These are phyloP conservation scores for Yarrowia sp. DNA, from an alignment of 805 yeast genomes.

Conservation along the genomic window DNA sequence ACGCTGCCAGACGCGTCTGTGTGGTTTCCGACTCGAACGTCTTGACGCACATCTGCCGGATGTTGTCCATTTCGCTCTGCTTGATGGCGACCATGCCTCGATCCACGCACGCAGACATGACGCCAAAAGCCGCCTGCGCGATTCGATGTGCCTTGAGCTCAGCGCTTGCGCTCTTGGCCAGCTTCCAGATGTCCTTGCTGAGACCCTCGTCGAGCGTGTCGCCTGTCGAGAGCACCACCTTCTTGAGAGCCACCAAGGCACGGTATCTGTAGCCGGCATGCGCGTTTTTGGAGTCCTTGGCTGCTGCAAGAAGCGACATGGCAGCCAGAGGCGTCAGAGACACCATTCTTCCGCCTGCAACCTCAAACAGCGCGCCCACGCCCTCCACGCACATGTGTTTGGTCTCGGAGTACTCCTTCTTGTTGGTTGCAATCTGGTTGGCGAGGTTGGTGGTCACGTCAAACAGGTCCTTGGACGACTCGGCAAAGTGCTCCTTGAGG, in stretches of 20 bases:
- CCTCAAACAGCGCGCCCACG: slow-evolving; percentile 34
- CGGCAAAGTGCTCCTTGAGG: slow-evolving; percentile 14
- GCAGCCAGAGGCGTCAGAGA: slow-evolving; percentile 39
- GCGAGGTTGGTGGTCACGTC: slow-evolving; percentile 14
- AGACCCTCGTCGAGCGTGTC: slow-evolving; percentile 38
- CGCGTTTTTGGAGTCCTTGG: slow-evolving; percentile 32
- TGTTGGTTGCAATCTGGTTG: slow-evolving; percentile 12
- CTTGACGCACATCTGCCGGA: slow-evolving; percentile 32
- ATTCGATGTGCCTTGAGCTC: slow-evolving; percentile 37
- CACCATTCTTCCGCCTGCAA: slow-evolving; percentile 36
- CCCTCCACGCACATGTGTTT: slow-evolving; percentile 35
- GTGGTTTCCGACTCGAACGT: slow-evolving; percentile 32
- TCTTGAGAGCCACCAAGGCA: slow-evolving; percentile 32
- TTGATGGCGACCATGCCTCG: slow-evolving; percentile 32
- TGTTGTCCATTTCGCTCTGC: slow-evolving; percentile 36
- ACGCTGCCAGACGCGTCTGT: slow-evolving; percentile 36
- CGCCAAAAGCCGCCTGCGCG: slow-evolving; percentile 37
- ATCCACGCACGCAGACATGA: slow-evolving; percentile 34
- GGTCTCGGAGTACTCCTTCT: slow-evolving; percentile 34
- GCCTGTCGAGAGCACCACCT: slow-evolving; percentile 33
- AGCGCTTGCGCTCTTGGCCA: slow-evolving; percentile 33
- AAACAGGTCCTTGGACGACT: slow-evolving; percentile 10
- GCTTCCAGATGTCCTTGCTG: slow-evolving; percentile 38
- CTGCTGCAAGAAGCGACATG: slow-evolving; percentile 34
- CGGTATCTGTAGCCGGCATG: slow-evolving; percentile 36